These are phyloP conservation scores for Diaporthe ilicicola DNA, from an alignment of 2,329 filamentous ascomycete genomes.

Conservation along the genomic window DNA sequence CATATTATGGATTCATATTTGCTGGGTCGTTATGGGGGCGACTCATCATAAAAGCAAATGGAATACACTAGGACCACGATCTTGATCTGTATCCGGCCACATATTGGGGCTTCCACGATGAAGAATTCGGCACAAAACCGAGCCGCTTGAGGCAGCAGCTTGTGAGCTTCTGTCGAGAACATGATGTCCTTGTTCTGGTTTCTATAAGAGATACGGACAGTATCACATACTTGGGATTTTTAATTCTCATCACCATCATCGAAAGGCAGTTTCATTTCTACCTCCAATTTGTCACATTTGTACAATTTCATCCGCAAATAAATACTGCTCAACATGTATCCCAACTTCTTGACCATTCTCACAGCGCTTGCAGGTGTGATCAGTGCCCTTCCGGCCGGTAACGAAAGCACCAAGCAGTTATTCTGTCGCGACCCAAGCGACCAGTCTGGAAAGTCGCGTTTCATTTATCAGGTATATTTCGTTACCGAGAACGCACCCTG, in stretches of 20 bases:
- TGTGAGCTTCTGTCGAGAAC: neutral
- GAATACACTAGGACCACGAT: neutral
- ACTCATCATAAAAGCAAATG: neutral
- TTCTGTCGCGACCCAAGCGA: neutral
- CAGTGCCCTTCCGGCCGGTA: neutral
- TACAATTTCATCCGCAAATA: neutral
- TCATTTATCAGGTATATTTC: conserved; percentile 3
- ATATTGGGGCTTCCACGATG: neutral
- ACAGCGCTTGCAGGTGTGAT: neutral
- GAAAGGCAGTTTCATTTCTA: neutral
- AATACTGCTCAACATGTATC: neutral
- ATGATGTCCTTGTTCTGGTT: no score
- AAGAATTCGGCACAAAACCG: neutral
- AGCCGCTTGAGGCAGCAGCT: neutral
- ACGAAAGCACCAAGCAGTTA: neutral
- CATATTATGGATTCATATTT: neutral
- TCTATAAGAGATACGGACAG: neutral
- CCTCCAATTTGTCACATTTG: neutral
- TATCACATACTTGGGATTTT: neutral
- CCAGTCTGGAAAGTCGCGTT: conserved; percentile 2
- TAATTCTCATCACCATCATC: neutral
- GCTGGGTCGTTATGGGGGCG: neutral
- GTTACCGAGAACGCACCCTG: no score
- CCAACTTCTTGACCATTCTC: neutral
- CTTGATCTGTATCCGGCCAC: neutral